Evolutionary conservation across 2,329 filamentous ascomycete genomes (phyloP), one percentile per base, ranked within the genome.

Genomic region (Hymenotorrendiella dingleyae): DNA sequence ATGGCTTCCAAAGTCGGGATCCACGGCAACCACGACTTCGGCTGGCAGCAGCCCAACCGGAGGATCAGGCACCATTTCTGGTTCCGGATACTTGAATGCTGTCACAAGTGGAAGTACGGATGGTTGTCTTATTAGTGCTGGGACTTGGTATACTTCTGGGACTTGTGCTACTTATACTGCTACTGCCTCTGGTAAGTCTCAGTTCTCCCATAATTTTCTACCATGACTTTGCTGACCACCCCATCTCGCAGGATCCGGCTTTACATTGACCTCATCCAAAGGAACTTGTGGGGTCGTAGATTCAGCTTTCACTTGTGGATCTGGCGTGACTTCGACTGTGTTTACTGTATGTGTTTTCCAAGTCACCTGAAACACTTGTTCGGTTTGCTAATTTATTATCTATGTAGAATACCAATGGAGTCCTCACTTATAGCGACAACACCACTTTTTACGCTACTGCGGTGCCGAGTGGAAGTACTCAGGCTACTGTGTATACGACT

Each of bases 111-210:
- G 73, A 3, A 57, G 56, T n/a, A 58, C 66, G 36, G 70, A 67
- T 6, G 82, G 83, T n/a, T 86, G 81, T 53, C 70, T 86, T 45
- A 86, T 86, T 57, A 73, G 73, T 42, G 68, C 64, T 8, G 83
- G 83, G 0, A 76, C 73, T 0, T 87, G 82, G 83, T 86, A 82
- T 56, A 71, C 72, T 0, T 72, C 69, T 1, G 81, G 82, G 2
- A 82, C 80, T 0, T 86, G 82, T 56, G 83, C 82, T 1, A 82
- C 75, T 0, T 83, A 78, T 59, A 77, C 71, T 0, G 77, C 78
- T 4, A 63, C 71, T 4, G 46, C 67, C 34, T 71, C 62, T 16
- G 72, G 71, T 30, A 78, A 80, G 33, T n/a, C n/a, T n/a, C n/a
- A n/a, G n/a, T n/a, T n/a, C n/a, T n/a, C n/a, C n/a, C n/a, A n/a